Base-by-base conservation (phyloP, 169 alveolate species). In the Ichthyophthirius multifiliis region DNA sequence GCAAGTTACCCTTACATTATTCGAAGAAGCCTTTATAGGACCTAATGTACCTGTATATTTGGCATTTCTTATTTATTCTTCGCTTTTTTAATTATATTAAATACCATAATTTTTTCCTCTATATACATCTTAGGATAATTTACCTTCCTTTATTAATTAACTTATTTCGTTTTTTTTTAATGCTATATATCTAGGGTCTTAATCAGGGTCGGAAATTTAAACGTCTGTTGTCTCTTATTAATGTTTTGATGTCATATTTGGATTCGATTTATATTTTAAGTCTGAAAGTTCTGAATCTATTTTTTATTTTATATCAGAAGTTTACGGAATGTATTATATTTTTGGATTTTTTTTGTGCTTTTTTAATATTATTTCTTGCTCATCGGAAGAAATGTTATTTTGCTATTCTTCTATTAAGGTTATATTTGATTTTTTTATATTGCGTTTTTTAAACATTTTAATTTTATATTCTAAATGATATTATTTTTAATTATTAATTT, bases 1-100 rank as follows among this genome's bases (percentile, higher is more conserved):
- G 67, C 95, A 88, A 18, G 99, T 96, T 48, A 96, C 86, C 82
- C 98, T 94, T 32, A 97, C 95, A n/a, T n/a, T n/a, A 84, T 95
- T 94, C 41, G 96, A 87, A 30, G 96, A 88, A 12, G 94, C 95
- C 18, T 97, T 83, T 5, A 95, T 92, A 0, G 99, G 99, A 10
- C 98, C 98, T 63, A 94, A 83, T 13, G 94, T 80, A 2, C 93
- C 93, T 18, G 82, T 83, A 32, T 65, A 48, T 39, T 55, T 55
- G 1, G 71, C 23, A 15, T 55, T 55, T 15, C 71, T 16, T 10
- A 55, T 55, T 55, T 55, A 16, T 55, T 55, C 71, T 20, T 55
- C 71, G 9, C 43, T 27, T 7, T 55, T 55, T 6, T 16, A 20
- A 27, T 34, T 55, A 27, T 55, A 55, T 55, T 55, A 39, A 55